Evolutionary conservation across 257 asterid species (phyloP).

Genomic region (Cinchona pubescens): DNA sequence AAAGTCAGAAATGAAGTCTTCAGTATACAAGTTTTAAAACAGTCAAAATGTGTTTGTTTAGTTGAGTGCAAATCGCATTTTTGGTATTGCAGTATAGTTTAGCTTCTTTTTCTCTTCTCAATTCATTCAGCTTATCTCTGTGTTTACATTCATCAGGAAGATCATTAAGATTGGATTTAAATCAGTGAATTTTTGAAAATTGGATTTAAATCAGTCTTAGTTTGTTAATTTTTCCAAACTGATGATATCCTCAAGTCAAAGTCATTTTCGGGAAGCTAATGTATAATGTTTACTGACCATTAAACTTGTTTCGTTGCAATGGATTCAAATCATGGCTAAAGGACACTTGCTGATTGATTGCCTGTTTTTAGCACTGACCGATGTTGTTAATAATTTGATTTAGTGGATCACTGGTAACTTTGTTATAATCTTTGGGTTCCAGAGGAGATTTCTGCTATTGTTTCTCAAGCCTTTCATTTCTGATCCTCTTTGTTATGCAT

Average conservation of each 20-base stretch:
- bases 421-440: not conserved
- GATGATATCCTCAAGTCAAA: not conserved
- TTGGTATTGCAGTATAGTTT: not conserved
- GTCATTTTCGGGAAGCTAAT: not conserved
- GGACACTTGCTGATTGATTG: not conserved
- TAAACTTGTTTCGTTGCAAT: not conserved
- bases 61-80: not conserved
- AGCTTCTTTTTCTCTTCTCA: constrained; percentile 1
- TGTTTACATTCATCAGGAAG: not conserved
- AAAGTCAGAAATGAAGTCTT: not conserved
- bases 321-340: not conserved
- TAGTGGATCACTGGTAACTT: not conserved
- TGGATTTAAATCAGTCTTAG: not conserved
- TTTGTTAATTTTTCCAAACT: not conserved
- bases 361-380: not conserved
- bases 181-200: not conserved
- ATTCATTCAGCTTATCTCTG: not conserved
- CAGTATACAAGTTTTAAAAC: not conserved
- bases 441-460: not conserved
- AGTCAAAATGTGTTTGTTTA: not conserved
- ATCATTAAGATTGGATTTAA: not conserved
- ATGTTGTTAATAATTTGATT: not conserved
- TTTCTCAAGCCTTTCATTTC: not conserved
- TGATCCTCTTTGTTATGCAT: not conserved
- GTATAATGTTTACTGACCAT: not conserved